Evolutionary conservation across 1,284 basidiomycete species (phyloP).

Genomic region (Prillingera fragicola): DNA sequence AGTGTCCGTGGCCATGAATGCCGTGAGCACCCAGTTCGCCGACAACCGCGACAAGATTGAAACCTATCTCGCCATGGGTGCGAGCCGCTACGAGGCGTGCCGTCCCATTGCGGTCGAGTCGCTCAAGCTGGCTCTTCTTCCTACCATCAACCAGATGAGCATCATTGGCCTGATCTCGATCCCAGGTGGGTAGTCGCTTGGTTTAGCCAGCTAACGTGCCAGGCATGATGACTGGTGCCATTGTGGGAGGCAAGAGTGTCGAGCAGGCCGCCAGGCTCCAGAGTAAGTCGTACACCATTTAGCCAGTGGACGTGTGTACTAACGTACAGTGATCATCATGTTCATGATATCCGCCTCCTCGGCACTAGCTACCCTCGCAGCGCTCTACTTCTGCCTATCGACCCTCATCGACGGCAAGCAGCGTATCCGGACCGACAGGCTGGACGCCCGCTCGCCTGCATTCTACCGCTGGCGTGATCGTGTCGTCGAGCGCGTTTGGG

Average conservation of each 20-base stretch:
- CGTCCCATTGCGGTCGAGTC: slow-evolving; percentile 69
- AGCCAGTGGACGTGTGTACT: background rate
- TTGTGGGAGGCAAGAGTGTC: slow-evolving; percentile 74
- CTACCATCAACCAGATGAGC: slow-evolving; percentile 78
- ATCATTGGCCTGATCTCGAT: slow-evolving; percentile 68
- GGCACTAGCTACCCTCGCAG: slow-evolving; percentile 61
- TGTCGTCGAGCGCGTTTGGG: background rate
- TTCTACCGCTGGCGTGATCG: slow-evolving; percentile 52
- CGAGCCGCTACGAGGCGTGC: slow-evolving; percentile 69
- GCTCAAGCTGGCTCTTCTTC: slow-evolving; percentile 68
- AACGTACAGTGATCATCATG: slow-evolving; percentile 65
- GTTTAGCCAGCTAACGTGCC: background rate
- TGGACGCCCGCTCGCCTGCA: slow-evolving; percentile 54
- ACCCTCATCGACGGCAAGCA: slow-evolving; percentile 64
- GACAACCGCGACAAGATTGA: slow-evolving; percentile 78
- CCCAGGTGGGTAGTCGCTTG: slow-evolving; percentile 33
- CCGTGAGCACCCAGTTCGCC: slow-evolving; percentile 41
- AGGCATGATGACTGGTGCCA: slow-evolving; percentile 85
- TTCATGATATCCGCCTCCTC: slow-evolving; percentile 79
- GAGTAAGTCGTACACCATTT: slow-evolving; percentile 44
- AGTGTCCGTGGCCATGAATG: slow-evolving; percentile 61
- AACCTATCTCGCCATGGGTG: slow-evolving; percentile 75
- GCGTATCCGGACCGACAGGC: slow-evolving; percentile 63
- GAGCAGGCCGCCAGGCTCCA: slow-evolving; percentile 76
- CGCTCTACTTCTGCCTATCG: slow-evolving; percentile 57